Percentiles rank a stretch among this genome's conserved stretches.
Evolutionary conservation across 306 rosid genomes (phyloP).

Genomic region (Begonia fuchsioides): DNA sequence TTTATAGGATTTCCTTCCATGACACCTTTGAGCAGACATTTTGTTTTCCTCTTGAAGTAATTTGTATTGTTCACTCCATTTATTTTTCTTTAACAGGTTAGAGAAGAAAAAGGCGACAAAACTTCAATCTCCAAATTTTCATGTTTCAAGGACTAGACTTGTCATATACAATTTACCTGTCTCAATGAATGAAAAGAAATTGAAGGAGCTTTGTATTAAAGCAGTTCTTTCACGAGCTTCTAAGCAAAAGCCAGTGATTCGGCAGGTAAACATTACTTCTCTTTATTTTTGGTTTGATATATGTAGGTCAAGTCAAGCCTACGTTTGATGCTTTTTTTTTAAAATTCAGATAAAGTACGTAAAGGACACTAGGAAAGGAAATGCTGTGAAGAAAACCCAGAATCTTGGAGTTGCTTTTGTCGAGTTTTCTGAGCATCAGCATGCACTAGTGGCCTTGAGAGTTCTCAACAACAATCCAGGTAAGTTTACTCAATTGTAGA

Average conservation of each 20-base stretch:
- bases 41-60: background rate
- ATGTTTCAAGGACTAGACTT: slow-evolving; percentile 76
- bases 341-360: slow-evolving; percentile 58
- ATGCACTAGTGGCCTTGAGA: slow-evolving; percentile 89
- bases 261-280: slow-evolving; percentile 48
- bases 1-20: too few relatives aligned
- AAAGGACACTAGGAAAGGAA: slow-evolving; percentile 72
- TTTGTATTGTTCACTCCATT: background rate
- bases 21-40: background rate
- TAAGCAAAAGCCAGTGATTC: slow-evolving; percentile 73
- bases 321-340: background rate
- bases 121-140: slow-evolving; percentile 94
- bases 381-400: slow-evolving; percentile 32
- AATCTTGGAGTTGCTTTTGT: slow-evolving; percentile 91
- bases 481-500: slow-evolving; percentile 18
- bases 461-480: slow-evolving; percentile 96
- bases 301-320: background rate
- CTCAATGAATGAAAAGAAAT: slow-evolving; percentile 68
- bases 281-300: background rate
- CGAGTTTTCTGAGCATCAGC: slow-evolving; percentile 92
- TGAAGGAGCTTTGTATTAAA: slow-evolving; percentile 66
- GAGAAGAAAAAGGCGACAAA: slow-evolving; percentile 59
- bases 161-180: slow-evolving; percentile 69
- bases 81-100: slow-evolving; percentile 26
- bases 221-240: slow-evolving; percentile 84